Base-by-base conservation (phyloP, 805 yeast genomes). In the Metschnikowia peoriensis region DNA sequence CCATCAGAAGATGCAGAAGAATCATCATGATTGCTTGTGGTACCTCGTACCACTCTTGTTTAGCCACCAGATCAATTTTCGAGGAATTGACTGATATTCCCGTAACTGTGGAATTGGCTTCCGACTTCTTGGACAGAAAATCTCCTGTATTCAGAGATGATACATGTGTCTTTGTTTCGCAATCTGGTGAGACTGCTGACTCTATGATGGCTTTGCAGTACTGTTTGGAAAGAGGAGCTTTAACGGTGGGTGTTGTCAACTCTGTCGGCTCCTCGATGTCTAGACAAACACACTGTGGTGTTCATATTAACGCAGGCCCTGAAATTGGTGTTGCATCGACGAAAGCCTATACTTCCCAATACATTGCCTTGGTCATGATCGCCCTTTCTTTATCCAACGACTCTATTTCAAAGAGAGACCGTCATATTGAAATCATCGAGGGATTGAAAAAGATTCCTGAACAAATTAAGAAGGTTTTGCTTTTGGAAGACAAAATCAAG, bases 281-380 rank as follows among this genome's bases (percentile, higher is more conserved):
- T 7, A 86, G 99, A 75, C 91, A 85, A 66, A 94, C 99, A 22
- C 96, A 92, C 73, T 94, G 99, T 79, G 99, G 99, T 83, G 97
- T 94, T 52, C 99, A 94, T 71, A 92, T 94, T 69, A 94, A 94
- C 68, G 99, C 99, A 46, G 99, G 99, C 60, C 99, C 99, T 44
- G 99, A 94, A 75, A 94, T 94, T 59, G 98, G 99, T 72, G 99
- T 94, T 61, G 99, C 99, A 10, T 91, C 97, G 11, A 94, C 99
- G 45, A 94, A 94, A 76, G 99, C 99, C 29, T 94, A 94, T 77
- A 94, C 99, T 7, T 94, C 99, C 10, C 99, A 94, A 72, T 94
- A 85, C 71, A 92, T 96, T 70, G 98, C 99, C 0, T 78, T 94
- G 58, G 97, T 93, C 5, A 90, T 94, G 97, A 81, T 94, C 76